These are phyloP conservation scores for Rhynchospora breviuscula DNA, from an alignment of 176 grass and related monocot genomes.

Conservation along the genomic window DNA sequence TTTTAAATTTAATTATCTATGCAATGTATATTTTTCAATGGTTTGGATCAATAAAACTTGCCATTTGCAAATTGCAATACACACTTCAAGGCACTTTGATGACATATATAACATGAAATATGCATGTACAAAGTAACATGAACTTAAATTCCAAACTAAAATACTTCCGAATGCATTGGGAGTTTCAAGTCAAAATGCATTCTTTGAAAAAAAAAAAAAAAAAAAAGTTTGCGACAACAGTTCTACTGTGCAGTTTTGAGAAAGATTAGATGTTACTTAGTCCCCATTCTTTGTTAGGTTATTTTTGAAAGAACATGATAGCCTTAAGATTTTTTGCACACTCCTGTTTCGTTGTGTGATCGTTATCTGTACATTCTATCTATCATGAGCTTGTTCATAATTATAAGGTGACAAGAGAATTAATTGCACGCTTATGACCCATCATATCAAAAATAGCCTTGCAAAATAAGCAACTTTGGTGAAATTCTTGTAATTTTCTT, in stretches of 20 bases:
- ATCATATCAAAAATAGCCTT: neutral
- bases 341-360: neutral
- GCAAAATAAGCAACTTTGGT: neutral
- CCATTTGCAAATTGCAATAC: too few relatives aligned
- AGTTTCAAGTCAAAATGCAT: too few relatives aligned
- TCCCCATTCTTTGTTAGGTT: neutral
- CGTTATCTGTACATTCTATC: slow-evolving; percentile 22
- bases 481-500: neutral
- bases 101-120: too few relatives aligned
- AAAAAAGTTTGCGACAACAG: neutral
- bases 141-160: too few relatives aligned
- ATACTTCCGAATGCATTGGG: too few relatives aligned
- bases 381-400: slow-evolving; percentile 7
- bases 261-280: neutral
- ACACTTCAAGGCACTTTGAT: too few relatives aligned
- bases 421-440: neutral
- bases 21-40: too few relatives aligned
- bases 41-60: too few relatives aligned
- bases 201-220: too few relatives aligned
- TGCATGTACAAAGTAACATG: too few relatives aligned
- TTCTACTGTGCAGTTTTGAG: neutral
- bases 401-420: slow-evolving; percentile 2
- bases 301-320: neutral
- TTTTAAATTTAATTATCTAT: too few relatives aligned
- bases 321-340: neutral